phyloP scores from a whole-genome alignment of 352 stramenopile species.

The Phytophthora sansomeana region DNA sequence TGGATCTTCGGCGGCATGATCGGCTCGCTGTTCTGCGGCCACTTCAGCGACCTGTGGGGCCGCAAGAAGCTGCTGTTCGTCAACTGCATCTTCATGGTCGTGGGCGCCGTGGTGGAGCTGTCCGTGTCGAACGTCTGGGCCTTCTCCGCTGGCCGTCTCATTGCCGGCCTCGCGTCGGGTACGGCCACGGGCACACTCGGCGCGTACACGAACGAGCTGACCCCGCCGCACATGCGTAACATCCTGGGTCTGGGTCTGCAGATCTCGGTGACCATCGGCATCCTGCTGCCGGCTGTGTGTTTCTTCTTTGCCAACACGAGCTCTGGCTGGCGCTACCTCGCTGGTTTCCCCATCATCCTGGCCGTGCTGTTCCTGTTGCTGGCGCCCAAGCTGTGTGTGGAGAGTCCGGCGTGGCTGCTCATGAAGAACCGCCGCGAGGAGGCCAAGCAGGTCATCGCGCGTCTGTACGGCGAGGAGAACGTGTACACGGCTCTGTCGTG shows the following conservation, averaged over 20 bases:
- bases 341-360: slow-evolving; percentile 37
- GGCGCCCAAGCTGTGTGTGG: slow-evolving; percentile 48
- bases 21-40: slow-evolving; percentile 45
- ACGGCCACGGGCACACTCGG: slow-evolving; percentile 6
- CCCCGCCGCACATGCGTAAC: slow-evolving; percentile 15
- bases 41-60: slow-evolving; percentile 31
- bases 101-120: slow-evolving; percentile 29
- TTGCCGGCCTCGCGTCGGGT: slow-evolving; percentile 11
- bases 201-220: slow-evolving; percentile 16
- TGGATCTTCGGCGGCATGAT: slow-evolving; percentile 62
- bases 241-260: slow-evolving; percentile 33
- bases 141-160: slow-evolving; percentile 16
- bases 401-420: slow-evolving; percentile 47
- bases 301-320: slow-evolving; percentile 20
- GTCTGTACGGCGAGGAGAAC: slow-evolving; percentile 35
- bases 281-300: slow-evolving; percentile 18
- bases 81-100: slow-evolving; percentile 39
- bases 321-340: slow-evolving; percentile 20
- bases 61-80: slow-evolving; percentile 29
- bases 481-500: slow-evolving; percentile 32
- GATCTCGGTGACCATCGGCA: slow-evolving; percentile 29
- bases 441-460: slow-evolving; percentile 22
- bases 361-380: slow-evolving; percentile 46
- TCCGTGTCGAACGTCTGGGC: slow-evolving; percentile 15
- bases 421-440: slow-evolving; percentile 14